These are phyloP conservation scores for Suillus subalutaceus DNA, from an alignment of 768 basidiomycete genomes.

Conservation along the genomic window DNA sequence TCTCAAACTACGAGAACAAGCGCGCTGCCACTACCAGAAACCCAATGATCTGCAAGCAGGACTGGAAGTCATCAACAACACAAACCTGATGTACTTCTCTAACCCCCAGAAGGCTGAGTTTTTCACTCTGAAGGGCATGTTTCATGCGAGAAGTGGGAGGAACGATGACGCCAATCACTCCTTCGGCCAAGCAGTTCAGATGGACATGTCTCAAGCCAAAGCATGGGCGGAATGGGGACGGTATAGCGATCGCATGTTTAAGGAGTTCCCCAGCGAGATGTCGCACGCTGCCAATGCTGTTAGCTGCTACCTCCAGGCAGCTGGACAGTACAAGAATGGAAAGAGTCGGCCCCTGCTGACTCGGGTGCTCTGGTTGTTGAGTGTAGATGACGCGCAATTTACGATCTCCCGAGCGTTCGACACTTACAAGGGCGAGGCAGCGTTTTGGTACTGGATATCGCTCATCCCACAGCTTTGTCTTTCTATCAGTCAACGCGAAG, in stretches of 20 bases:
- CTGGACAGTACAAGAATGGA: slow-evolving; percentile 90
- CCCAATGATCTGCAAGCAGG: slow-evolving; percentile 92
- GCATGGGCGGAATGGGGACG: slow-evolving; percentile 99
- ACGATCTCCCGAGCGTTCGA: slow-evolving; percentile 85
- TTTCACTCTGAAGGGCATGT: slow-evolving; percentile 98
- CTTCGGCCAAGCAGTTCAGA: slow-evolving; percentile 93
- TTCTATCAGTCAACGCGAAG: slow-evolving; percentile 89
- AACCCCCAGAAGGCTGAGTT: slow-evolving; percentile 96
- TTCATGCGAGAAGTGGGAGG: slow-evolving; percentile 84
- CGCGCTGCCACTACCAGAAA: slow-evolving; percentile 96
- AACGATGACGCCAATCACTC: slow-evolving; percentile 89
- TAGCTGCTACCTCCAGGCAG: slow-evolving; percentile 96
- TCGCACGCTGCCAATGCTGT: slow-evolving; percentile 87
- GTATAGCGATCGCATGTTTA: slow-evolving; percentile 92
- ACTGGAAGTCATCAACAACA: slow-evolving; percentile 98
- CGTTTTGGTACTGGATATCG: slow-evolving; percentile 99
- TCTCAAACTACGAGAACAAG: slow-evolving; percentile 97
- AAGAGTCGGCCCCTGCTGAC: slow-evolving; percentile 92
- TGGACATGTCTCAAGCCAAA: slow-evolving; percentile 93
- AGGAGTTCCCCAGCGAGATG: slow-evolving; percentile 76
- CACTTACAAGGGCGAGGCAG: slow-evolving; percentile 93
- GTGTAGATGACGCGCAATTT: slow-evolving; percentile 79
- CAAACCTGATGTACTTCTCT: slow-evolving; percentile 98
- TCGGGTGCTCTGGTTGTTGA: slow-evolving; percentile 94
- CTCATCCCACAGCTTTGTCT: slow-evolving; percentile 91